phyloP scores from a whole-genome alignment of 2,329 filamentous ascomycete genomes.

The Xylariaceae sp. region DNA sequence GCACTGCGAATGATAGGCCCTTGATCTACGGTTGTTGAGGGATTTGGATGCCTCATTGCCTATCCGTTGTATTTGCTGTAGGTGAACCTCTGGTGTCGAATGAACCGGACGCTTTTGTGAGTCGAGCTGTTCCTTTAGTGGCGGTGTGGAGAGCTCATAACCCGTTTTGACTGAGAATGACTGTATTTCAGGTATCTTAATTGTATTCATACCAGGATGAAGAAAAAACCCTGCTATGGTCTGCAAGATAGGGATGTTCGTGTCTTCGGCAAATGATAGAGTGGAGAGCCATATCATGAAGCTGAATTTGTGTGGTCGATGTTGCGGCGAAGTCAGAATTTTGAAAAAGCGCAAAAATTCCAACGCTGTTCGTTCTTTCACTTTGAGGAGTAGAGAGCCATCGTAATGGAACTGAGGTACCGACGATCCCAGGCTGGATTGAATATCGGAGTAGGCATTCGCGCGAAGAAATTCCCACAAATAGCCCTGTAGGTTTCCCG shows the following conservation, averaged over 20 bases:
- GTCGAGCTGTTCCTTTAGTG: neutral
- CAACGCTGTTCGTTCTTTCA: conserved; percentile 2
- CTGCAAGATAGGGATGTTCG: conserved; percentile 11
- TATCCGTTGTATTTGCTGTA: neutral
- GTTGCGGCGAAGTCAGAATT: neutral
- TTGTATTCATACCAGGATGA: neutral
- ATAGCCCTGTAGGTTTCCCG: neutral
- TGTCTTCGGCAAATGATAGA: conserved; percentile 3
- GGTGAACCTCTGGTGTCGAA: neutral
- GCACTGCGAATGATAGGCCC: neutral
- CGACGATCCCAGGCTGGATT: neutral
- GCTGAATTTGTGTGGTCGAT: conserved; percentile 4
- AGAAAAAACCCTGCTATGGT: conserved; percentile 12
- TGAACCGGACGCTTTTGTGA: neutral
- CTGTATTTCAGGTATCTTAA: neutral
- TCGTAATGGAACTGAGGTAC: neutral
- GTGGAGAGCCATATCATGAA: conserved; percentile 19
- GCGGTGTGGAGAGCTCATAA: neutral
- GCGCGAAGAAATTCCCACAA: neutral
- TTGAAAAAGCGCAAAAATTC: conserved; percentile 7
- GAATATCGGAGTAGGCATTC: neutral
- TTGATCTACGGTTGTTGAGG: neutral
- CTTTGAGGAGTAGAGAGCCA: neutral
- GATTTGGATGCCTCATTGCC: neutral
- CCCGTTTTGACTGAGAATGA: neutral